phyloP scores from a whole-genome alignment of 73 alveolate species.

The Effrenium voratum region DNA sequence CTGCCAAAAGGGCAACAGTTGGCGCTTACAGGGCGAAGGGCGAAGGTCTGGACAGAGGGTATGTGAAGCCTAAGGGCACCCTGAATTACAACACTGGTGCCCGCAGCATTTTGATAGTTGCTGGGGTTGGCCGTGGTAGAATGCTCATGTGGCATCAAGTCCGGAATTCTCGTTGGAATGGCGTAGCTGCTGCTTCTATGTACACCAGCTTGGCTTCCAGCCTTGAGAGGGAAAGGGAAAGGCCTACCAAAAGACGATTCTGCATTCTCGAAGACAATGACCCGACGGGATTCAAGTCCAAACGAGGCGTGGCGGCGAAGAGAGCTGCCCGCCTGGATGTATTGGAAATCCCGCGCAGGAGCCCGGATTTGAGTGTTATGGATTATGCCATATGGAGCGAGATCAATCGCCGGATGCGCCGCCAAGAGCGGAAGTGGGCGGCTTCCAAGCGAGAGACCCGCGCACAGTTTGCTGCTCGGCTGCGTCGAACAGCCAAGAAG shows the following conservation, averaged over 20 bases:
- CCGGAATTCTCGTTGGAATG: constrained; percentile 17
- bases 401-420: constrained; percentile 60
- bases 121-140: constrained; percentile 15
- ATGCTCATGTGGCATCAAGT: constrained; percentile 27
- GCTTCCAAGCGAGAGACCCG: neutral
- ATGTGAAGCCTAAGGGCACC: constrained; percentile 25
- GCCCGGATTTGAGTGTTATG: constrained; percentile 13
- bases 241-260: neutral
- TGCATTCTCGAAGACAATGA: constrained; percentile 18
- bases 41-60: constrained; percentile 19
- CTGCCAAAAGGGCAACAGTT: constrained; percentile 6
- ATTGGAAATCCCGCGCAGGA: neutral
- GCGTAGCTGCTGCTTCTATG: constrained; percentile 9
- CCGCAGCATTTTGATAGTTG: neutral
- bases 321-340: neutral
- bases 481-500: constrained; percentile 32
- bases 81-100: neutral
- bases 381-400: constrained; percentile 31
- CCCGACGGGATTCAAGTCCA: constrained; percentile 19
- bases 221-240: neutral
- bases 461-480: neutral
- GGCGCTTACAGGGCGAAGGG: constrained; percentile 31
- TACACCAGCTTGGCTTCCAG: neutral
- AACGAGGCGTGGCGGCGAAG: neutral
- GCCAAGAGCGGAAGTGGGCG: constrained; percentile 28